Base-by-base conservation (phyloP, 2,329 filamentous ascomycete genomes). In the Xylaria sp. region DNA sequence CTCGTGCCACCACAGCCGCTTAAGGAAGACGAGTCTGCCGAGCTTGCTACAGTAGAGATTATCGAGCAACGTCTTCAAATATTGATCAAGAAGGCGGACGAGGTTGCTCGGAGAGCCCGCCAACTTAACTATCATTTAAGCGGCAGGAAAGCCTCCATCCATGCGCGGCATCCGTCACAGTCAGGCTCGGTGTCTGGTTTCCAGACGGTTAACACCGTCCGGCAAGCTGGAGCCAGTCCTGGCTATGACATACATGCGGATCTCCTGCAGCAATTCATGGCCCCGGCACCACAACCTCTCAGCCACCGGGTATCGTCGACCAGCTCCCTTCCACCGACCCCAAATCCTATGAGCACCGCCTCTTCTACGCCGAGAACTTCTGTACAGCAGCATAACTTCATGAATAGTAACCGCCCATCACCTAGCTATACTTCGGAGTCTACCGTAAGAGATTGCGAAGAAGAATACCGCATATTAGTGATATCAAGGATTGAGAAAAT, bases 1-100 rank as follows among this genome's bases (percentile, higher is more conserved):
- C 88, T 94, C 80, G 93, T 94, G 20, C 91, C 93, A 1, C 90
- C 91, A 15, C 90, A 94, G 71, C 93, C 93, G 0, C 90, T 96
- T 58, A 89, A 92, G 67, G 93, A 97, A 77, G 94, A 97, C 77
- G 94, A 97, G 80, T 89, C 91, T 77, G 93, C 94, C 72, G 94
- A 97, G 78, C 81, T 97, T 46, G 93, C 90, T 13, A 95, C 93
- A 0, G 83, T 97, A 75, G 93, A 96, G 75, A 94, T 97, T 60
- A 80, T 97, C 33, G 93, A 97, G 80, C 89, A 91, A 79, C 91
- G 93, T 70, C 83, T 97, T 43, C 88, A 89, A 46, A 87, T 92
- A 72, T 87, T 97, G 52, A 94, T 92, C 73, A 93, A 93, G 77
- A 89, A 91, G 76, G 93, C 94, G 3, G 94, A 97, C 77, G 91